Conservation (phyloP, 257 asterid genomes). For the Nicotiana noctiflora region DNA sequence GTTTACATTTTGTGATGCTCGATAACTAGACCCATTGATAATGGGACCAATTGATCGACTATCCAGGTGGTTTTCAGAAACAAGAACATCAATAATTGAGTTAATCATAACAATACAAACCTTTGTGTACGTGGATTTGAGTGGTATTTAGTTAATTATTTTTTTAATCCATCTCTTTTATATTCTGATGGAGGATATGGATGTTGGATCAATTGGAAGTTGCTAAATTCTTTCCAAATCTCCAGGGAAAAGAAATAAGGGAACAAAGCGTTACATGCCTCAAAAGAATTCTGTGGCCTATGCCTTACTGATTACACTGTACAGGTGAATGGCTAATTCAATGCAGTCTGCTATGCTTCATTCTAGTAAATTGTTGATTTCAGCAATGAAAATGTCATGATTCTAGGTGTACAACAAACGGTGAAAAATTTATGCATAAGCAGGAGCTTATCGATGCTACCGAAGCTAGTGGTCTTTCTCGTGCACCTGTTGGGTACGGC, state of each 20-base stretch:
- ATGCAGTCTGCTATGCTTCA: background rate
- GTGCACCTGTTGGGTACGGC: slow-evolving; percentile 61
- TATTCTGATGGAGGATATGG: background rate
- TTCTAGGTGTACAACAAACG: slow-evolving; percentile 52
- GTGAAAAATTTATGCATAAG: slow-evolving; percentile 67
- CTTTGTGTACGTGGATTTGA: background rate
- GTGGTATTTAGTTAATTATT: background rate
- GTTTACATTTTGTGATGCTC: background rate
- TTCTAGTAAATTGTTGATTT: background rate
- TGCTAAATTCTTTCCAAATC: slow-evolving; percentile 9
- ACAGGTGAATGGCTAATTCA: slow-evolving; percentile 42
- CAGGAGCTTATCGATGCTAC: slow-evolving; percentile 85
- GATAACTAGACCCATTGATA: background rate
- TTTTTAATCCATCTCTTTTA: background rate
- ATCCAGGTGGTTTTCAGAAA: background rate
- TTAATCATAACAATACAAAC: background rate
- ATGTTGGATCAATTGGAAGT: background rate
- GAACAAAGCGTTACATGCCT: slow-evolving; percentile 63
- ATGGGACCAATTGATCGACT: background rate
- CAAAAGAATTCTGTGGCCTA: slow-evolving; percentile 93
- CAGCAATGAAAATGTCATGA: background rate
- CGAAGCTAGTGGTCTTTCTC: slow-evolving; percentile 93
- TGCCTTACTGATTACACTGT: slow-evolving; percentile 76
- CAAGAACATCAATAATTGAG: background rate
- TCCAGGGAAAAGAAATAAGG: slow-evolving; percentile 58